These are phyloP conservation scores for Stemphylium vesicarium DNA, from an alignment of 2,329 filamentous ascomycete genomes.

Conservation along the genomic window DNA sequence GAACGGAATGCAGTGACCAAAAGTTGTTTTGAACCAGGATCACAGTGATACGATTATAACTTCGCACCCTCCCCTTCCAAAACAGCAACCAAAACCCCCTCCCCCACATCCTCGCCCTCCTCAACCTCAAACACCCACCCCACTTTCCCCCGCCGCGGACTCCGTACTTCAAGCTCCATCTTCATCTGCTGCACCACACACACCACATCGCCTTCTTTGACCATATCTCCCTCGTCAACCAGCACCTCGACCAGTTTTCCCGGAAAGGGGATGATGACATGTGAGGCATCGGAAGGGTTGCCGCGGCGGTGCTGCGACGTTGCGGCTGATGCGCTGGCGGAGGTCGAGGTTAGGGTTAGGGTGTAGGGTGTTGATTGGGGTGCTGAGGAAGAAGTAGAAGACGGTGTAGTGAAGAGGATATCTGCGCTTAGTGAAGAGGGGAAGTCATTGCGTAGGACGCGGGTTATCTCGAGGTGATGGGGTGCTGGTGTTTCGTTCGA, in stretches of 20 bases:
- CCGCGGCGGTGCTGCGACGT: conserved; percentile 56
- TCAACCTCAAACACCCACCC: conserved; percentile 61
- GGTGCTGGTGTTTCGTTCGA: conserved; percentile 18
- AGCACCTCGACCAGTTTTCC: conserved; percentile 66
- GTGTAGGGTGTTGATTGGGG: conserved; percentile 51
- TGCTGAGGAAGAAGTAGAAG: conserved; percentile 52
- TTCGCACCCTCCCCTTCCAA: conserved; percentile 45
- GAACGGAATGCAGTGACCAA: too few species aligned
- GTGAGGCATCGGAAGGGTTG: conserved; percentile 56
- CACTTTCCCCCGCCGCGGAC: conserved; percentile 55
- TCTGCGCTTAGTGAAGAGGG: conserved; percentile 62
- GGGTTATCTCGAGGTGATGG: conserved; percentile 62
- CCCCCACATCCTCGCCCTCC: conserved; percentile 62
- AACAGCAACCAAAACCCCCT: conserved; percentile 61
- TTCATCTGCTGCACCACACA: conserved; percentile 71
- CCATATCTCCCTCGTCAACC: conserved; percentile 61
- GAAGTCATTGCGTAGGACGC: conserved; percentile 66
- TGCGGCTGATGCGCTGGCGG: conserved; percentile 49
- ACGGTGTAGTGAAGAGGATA: conserved; percentile 58
- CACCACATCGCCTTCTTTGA: conserved; percentile 62
- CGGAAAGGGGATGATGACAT: conserved; percentile 63
- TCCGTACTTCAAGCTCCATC: conserved; percentile 70
- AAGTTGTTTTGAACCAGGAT: too few species aligned
- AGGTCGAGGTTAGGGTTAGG: conserved; percentile 55
- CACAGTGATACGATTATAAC: neutral